Evolutionary conservation across 164 flowering plant species (phyloP).

Genomic region (Vitis rotundifolia): DNA sequence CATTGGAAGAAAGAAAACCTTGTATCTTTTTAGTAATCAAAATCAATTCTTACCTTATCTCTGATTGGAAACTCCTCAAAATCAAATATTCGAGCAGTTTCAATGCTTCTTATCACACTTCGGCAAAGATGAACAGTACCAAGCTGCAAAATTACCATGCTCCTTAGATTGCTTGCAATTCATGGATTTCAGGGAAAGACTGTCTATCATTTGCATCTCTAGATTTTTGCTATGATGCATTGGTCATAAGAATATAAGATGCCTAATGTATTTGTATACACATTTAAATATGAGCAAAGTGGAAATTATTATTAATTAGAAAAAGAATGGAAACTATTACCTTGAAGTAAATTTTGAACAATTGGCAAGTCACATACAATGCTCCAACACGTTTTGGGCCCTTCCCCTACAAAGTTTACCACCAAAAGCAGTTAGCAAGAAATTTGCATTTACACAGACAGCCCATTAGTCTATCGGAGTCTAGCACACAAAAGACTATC

Average conservation of each 20-base stretch:
- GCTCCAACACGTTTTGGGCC: conserved; percentile 99
- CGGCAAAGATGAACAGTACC: conserved; percentile 97
- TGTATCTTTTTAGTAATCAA: neutral
- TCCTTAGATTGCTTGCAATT: neutral
- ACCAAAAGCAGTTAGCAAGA: conserved; percentile 6
- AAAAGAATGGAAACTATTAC: conserved; percentile 25
- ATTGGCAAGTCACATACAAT: conserved; percentile 92
- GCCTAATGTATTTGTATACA: neutral
- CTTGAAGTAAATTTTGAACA: conserved; percentile 96
- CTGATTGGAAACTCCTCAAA: conserved; percentile 95
- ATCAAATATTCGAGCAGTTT: conserved; percentile 94
- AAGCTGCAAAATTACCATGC: conserved; percentile 54
- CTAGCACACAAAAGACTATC: neutral
- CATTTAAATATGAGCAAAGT: no score
- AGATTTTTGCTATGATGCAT: no score
- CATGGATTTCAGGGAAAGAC: no score
- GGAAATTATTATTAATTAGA: neutral
- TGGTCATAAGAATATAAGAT: neutral
- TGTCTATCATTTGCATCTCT: no score
- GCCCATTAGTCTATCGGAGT: neutral
- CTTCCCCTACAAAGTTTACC: conserved; percentile 68
- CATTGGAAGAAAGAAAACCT: neutral
- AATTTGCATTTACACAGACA: neutral
- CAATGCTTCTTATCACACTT: conserved; percentile 98
- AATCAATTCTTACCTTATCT: conserved; percentile 64